Conservation (phyloP, 2,329 filamentous ascomycete species). For the Aspergillus pseudotamarii region DNA sequence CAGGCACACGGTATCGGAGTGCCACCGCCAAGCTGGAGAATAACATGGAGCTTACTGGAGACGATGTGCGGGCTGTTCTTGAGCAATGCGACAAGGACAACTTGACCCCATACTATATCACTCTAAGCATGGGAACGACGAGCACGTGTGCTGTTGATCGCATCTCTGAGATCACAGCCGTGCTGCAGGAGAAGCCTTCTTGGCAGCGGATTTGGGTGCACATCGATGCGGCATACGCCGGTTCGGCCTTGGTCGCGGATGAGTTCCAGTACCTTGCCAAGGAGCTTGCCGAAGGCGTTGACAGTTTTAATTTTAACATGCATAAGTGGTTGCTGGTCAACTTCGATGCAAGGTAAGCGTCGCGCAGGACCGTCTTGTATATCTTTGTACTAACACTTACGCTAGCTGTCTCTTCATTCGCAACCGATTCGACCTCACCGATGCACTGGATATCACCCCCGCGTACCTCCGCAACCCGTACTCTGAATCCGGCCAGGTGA, state of each 20-base stretch:
- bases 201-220: slow-evolving; percentile 80
- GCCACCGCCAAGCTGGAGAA: slow-evolving; percentile 66
- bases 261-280: slow-evolving; percentile 73
- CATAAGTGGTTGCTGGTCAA: slow-evolving; percentile 97
- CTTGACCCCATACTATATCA: slow-evolving; percentile 84
- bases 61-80: slow-evolving; percentile 63
- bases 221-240: slow-evolving; percentile 90
- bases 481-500: slow-evolving; percentile 80
- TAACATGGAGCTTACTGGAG: slow-evolving; percentile 71
- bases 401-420: slow-evolving; percentile 76
- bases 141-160: slow-evolving; percentile 86
- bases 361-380: rapidly evolving
- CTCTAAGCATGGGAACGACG: slow-evolving; percentile 81
- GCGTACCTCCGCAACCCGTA: slow-evolving; percentile 81
- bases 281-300: slow-evolving; percentile 65
- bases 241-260: slow-evolving; percentile 77
- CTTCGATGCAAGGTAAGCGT: slow-evolving; percentile 67
- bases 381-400: not conserved
- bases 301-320: slow-evolving; percentile 94
- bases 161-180: slow-evolving; percentile 67
- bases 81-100: slow-evolving; percentile 67
- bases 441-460: slow-evolving; percentile 76
- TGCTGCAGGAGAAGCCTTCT: slow-evolving; percentile 47
- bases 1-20: slow-evolving; percentile 77
- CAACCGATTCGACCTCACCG: slow-evolving; percentile 73